Evolutionary conservation across 1,284 basidiomycete genomes (phyloP), one percentile per base, ranked within the genome.

Genomic region (Irpex sp.): DNA sequence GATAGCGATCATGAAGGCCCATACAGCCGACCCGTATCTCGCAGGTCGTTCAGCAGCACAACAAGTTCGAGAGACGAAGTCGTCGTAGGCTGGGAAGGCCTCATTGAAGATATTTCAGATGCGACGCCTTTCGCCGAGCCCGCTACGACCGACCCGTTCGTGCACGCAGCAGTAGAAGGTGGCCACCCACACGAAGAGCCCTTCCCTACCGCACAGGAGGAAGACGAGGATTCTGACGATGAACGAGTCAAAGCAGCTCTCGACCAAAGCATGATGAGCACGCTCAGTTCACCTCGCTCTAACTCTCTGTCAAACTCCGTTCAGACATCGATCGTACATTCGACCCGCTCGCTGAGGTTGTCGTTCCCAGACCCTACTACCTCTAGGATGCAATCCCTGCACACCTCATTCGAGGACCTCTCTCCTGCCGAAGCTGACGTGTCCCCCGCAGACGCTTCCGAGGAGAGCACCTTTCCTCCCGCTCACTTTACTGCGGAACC

Each of bases 361-460:
- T 92, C 89, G 40, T 91, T 91, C 76, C 89, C 89, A 55, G 89
- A 91, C 76, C 89, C 89, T 64, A 81, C 92, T 71, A 85, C 84
- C 85, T 62, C 81, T 78, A 68, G 81, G 84, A 73, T 62, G n/a
- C 81, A 86, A 37, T 67, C 67, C 62, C 74, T 87, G 66, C 80
- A 80, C 69, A 77, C 78, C 64, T 84, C 85, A 17, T 84, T 80
- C 71, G 82, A 85, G 68, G 75, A 80, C 55, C 76, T 84, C 62
- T 67, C 71, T 38, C 72, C 75, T 57, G 75, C 77, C 26, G 75
- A 78, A 49, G 65, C 65, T 36, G 68, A 69, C 13, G 62, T 66
- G 9, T 52, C 64, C 59, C 66, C 62, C 36, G 62, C 57, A 57
- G 71, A 72, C 52, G 40, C 62, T 37, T 71, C 69, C 59, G 26